phyloP scores from a whole-genome alignment of 116 monocot species.

The Phalaenopsis hybrid region DNA sequence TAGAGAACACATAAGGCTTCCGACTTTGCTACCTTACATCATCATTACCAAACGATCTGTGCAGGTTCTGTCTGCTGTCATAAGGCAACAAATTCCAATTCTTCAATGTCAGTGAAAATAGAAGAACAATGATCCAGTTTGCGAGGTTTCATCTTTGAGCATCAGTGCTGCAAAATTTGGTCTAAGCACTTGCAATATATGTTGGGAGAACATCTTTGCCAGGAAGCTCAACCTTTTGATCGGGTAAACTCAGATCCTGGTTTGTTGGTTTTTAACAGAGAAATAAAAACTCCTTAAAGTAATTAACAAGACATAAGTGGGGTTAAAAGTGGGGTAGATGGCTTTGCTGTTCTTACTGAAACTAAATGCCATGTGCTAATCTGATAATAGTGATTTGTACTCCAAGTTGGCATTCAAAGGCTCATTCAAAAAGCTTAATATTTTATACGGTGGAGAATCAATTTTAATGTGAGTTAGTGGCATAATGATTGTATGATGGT shows the following conservation, averaged over 20 bases:
- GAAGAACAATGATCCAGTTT: slow-evolving; percentile 54
- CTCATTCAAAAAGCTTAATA: neutral
- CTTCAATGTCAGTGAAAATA: slow-evolving; percentile 41
- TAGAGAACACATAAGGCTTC: slow-evolving; percentile 19
- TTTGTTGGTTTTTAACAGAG: slow-evolving; percentile 24
- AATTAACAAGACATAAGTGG: neutral
- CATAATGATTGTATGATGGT: neutral
- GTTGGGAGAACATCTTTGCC: slow-evolving; percentile 18
- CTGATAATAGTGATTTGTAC: neutral
- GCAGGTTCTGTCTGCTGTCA: slow-evolving; percentile 78
- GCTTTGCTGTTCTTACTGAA: neutral
- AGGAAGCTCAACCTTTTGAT: slow-evolving; percentile 29
- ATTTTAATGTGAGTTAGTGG: neutral
- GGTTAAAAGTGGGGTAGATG: neutral
- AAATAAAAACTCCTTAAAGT: neutral
- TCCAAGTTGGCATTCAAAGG: neutral
- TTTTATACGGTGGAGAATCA: neutral
- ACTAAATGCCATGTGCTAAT: neutral
- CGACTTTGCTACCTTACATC: slow-evolving; percentile 26
- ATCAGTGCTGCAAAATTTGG: slow-evolving; percentile 30
- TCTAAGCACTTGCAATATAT: slow-evolving; percentile 20
- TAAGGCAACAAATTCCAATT: slow-evolving; percentile 46
- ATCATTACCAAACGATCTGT: slow-evolving; percentile 68
- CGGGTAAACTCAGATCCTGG: slow-evolving; percentile 46
- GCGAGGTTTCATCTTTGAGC: slow-evolving; percentile 28